Evolutionary conservation across 1,139 yeast genomes (phyloP), one percentile per base, ranked within the genome.

Genomic region (Diutina catenulata): DNA sequence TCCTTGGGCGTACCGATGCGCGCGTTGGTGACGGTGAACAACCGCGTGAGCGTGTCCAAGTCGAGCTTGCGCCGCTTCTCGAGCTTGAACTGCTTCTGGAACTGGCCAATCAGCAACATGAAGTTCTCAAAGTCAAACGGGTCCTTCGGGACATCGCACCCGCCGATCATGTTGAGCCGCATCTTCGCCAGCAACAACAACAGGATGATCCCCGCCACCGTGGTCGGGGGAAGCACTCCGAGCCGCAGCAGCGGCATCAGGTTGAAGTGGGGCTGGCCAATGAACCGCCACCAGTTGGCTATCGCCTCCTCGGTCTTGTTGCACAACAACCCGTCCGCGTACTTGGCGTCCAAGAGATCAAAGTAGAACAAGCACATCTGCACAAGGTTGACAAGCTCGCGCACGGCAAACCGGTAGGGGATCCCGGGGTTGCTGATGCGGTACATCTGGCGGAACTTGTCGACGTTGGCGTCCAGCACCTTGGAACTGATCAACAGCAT

Each of bases 261-360:
- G 58, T 53, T 71, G 55, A 67, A 77, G 48, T 78, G 80, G 9
- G 73, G 69, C 24, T 71, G 61, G 0, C 95, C 95, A 45, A 81
- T 73, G 36, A 74, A 56, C 35, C 67, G 68, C 96, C 97, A 88
- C 97, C 97, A 91, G 40, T 68, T 66, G 4, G 58, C 50, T 16
- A 86, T 70, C 0, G 94, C 94, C 28, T 62, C 69, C 43, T 79
- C 80, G 0, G 97, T 88, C 42, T 72, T 70, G 42, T 74, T 73
- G 53, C 97, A 91, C 5, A 86, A 59, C 16, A 88, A 59, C 0
- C 97, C 97, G 56, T 88, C 96, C 42, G 86, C 84, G 46, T 70
- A 76, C 32, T 62, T 61, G 0, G 86, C 80, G 41, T 75, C 79
- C 16, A 86, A 61, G 35, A 86, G 57, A 41, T 78, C 83, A 55